Evolutionary conservation across 1,284 basidiomycete genomes (phyloP), one percentile per base, ranked within the genome.

Genomic region (Puccinia coronata): DNA sequence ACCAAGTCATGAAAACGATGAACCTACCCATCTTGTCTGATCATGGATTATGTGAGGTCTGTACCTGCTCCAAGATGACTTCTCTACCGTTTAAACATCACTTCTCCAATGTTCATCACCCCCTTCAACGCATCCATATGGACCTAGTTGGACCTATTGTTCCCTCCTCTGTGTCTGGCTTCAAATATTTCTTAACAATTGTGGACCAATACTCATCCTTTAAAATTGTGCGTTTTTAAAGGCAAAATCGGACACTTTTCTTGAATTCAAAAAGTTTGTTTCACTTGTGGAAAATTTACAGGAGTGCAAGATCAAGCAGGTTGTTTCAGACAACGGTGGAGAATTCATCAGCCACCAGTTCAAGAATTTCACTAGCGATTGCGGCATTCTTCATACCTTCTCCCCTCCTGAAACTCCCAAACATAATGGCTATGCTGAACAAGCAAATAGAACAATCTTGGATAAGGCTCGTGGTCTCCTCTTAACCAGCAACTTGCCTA

Each of bases 321-420:
- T 87, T 3, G 80, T 85, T 4, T 80, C 83, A 82, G 86, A 88
- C 83, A 84, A 86, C 28, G 86, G 86, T 31, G 84, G 84, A 2
- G 84, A 87, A 83, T 85, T 84, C 80, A 70, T 80, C 12, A 55
- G 20, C 18, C 23, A 34, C 1, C 4, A 2, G 2, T 51, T 72
- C 28, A 53, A 72, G 25, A 23, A 18, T 6, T 16, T 34, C 34
- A 5, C 11, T 20, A 51, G 14, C 12, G 8, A 12, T 4, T 5
- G 2, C 3, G 70, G 70, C 16, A 72, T 72, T 20, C 23, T 11
- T 36, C 70, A 72, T 25, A 41, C 8, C 14, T 3, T 53, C 34
- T 41, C 77, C 9, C 41, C 77, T 25, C 23, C 65, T 0, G 11
- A 80, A n/a, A 59, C 77, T 1, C 77, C 77, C 18, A 36, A 80